Base-by-base conservation (phyloP, 108 stramenopile genomes). In the Stephanodiscus triporus region DNA sequence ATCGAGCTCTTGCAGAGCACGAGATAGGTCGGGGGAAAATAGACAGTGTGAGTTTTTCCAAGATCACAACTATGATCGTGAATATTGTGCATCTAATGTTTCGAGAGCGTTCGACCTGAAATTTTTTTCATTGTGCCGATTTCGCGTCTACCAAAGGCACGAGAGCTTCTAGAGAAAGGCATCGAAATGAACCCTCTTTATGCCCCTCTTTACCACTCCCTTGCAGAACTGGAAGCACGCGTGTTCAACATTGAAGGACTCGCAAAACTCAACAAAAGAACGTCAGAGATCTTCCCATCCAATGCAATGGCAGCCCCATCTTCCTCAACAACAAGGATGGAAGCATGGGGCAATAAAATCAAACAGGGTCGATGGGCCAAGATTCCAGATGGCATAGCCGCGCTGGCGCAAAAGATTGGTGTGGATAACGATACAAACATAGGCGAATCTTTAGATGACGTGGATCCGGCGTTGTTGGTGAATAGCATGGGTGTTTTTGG, bases 231-330 rank as follows among this genome's bases (percentile, higher is more conserved):
- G 13, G 95, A 95, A 80, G 95, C 95, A 30, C 68, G 78, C 14
- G 78, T 95, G 0, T 91, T 88, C 68, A 95, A 95, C 68, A 56
- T 95, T 6, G 91, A 95, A 70, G 95, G 86, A 13, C 84, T 95
- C 29, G 66, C 90, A 6, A 77, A 78, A 24, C 77, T 95, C 10
- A 91, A 95, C 78, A 86, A 87, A 73, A 68, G 88, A 68, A 86
- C 92, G 0, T 74, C 81, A 10, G 73, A 86, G 37, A 34, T 93
- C 14, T 95, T 95, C 68, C 80, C 87, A 13, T 72, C 77, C 20
- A 82, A 94, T 81, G 85, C 85, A 20, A 62, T 76, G 36, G 50
- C 85, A 66, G 81, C 85, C 19, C 84, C 83, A 34, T 10, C 85
- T 23, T 58, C 80, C 22, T 66, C 75, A 19, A 74, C 88, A 17